These are phyloP conservation scores for Groenewaldozyma auringiensis DNA, from an alignment of 1,139 yeast species.

Conservation along the genomic window DNA sequence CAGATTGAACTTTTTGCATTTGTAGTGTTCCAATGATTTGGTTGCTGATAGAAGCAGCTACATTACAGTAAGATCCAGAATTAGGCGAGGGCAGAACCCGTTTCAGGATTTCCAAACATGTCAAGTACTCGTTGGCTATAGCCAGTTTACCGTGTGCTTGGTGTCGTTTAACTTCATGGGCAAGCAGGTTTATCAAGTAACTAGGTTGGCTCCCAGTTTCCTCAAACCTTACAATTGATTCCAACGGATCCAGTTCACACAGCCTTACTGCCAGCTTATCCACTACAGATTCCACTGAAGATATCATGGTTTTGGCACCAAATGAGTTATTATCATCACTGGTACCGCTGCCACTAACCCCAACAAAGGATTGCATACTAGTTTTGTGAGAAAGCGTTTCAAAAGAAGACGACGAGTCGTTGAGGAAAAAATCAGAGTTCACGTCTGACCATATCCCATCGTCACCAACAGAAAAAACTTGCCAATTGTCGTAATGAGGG, in stretches of 20 bases:
- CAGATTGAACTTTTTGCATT: slow-evolving; percentile 15
- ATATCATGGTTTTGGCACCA: neutral
- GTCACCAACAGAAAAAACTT: slow-evolving; percentile 27
- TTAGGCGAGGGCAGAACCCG: slow-evolving; percentile 18
- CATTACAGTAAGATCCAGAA: slow-evolving; percentile 13
- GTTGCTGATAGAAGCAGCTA: slow-evolving; percentile 18
- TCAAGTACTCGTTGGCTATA: slow-evolving; percentile 22
- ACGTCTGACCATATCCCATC: slow-evolving; percentile 12
- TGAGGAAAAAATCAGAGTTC: neutral
- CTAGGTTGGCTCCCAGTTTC: neutral
- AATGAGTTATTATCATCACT: slow-evolving; percentile 1
- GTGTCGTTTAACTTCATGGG: slow-evolving; percentile 19
- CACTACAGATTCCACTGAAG: neutral
- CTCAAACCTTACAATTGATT: neutral
- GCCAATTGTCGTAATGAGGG: slow-evolving; percentile 30
- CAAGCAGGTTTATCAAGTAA: slow-evolving; percentile 16
- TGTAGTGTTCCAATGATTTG: slow-evolving; percentile 17
- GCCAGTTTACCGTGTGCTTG: slow-evolving; percentile 20
- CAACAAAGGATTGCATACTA: neutral
- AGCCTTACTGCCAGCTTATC: neutral
- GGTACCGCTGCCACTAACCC: neutral
- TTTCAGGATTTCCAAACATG: slow-evolving; percentile 19
- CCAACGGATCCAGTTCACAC: neutral
- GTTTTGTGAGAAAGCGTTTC: neutral
- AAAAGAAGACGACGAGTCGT: neutral